A percentile compares a stretch with the other conserved stretches of the same genome.
Evolutionary conservation across 2,329 filamentous ascomycete species (phyloP).

Genomic region (Emmonsia crescens): DNA sequence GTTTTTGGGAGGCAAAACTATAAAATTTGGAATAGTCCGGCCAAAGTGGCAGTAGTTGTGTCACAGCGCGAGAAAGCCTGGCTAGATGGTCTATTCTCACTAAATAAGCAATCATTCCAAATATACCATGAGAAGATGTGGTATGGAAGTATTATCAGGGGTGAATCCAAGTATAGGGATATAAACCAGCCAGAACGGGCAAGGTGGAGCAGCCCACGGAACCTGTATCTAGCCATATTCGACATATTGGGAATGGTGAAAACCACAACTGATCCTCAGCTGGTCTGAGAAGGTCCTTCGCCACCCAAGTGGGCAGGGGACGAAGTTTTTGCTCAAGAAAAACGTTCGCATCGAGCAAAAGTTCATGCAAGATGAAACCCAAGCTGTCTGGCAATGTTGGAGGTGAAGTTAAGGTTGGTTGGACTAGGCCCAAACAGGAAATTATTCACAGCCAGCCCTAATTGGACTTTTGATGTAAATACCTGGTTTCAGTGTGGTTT

Average conservation of each 20-base stretch:
- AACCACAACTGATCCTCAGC: background rate
- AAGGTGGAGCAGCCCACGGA: background rate
- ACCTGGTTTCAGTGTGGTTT: too few relatives aligned
- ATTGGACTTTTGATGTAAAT: too few relatives aligned
- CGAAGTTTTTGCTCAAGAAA: background rate
- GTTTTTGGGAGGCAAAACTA: background rate
- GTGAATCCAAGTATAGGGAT: background rate
- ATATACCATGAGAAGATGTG: background rate
- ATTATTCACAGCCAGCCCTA: background rate
- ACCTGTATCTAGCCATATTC: background rate
- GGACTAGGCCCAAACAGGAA: background rate
- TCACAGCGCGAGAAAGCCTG: background rate
- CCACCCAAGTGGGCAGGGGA: background rate
- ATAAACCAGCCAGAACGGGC: background rate
- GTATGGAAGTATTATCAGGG: background rate
- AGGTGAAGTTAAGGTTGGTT: background rate
- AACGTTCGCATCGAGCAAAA: background rate
- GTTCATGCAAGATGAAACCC: conserved; percentile 6
- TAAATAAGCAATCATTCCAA: background rate
- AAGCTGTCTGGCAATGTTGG: background rate
- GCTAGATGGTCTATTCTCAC: background rate
- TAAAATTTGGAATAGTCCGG: background rate
- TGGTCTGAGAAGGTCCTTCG: background rate
- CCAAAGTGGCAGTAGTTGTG: background rate
- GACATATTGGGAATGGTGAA: background rate